These are phyloP conservation scores for Neopestalotiopsis rosae DNA, from an alignment of 2,329 filamentous ascomycete species.

Conservation along the genomic window DNA sequence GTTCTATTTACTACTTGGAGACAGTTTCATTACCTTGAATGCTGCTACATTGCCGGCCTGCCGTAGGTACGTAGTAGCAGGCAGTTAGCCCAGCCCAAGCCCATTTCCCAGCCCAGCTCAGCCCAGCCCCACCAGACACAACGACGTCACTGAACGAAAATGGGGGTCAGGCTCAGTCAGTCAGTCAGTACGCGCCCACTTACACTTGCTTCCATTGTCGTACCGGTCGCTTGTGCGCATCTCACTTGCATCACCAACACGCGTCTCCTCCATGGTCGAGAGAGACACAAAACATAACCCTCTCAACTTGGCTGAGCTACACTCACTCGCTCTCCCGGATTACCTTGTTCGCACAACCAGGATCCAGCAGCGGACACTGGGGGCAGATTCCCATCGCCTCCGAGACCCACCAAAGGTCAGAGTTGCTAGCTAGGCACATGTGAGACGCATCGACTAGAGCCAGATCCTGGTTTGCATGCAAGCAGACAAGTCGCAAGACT, in stretches of 20 bases:
- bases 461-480: background rate
- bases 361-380: background rate
- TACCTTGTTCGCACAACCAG: background rate
- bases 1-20: too few species aligned
- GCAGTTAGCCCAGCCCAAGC: too few species aligned
- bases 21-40: too few species aligned
- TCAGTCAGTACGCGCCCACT: conserved; percentile 1
- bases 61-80: too few species aligned
- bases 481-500: background rate
- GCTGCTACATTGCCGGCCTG: too few species aligned
- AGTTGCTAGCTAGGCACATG: background rate
- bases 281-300: background rate
- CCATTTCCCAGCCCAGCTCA: too few species aligned
- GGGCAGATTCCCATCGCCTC: background rate
- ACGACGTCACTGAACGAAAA: conserved; percentile 14
- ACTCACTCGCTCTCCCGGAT: background rate
- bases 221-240: background rate
- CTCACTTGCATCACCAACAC: conserved; percentile 1
- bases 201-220: background rate
- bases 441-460: background rate
- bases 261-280: background rate
- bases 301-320: background rate
- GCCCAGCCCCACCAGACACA: conserved; percentile 13
- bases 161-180: background rate
- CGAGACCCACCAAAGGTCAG: background rate